phyloP scores from a whole-genome alignment of 768 basidiomycete species.

The Wakefieldia striispora region DNA sequence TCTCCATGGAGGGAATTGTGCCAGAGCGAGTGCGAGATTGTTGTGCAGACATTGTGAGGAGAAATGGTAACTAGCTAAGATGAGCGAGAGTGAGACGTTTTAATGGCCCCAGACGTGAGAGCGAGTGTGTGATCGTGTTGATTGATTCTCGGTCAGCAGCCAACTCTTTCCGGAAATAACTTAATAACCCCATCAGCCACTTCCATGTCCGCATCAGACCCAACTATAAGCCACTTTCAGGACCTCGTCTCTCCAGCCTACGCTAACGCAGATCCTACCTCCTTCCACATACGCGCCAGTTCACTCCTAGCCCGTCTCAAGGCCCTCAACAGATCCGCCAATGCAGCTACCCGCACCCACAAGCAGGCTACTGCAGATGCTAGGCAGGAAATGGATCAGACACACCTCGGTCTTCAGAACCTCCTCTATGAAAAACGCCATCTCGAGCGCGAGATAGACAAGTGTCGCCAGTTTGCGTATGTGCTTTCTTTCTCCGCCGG shows the following conservation, averaged over 20 bases:
- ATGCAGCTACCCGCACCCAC: slow-evolving; percentile 65
- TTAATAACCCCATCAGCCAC: neutral
- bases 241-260: slow-evolving; percentile 55
- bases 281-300: slow-evolving; percentile 63
- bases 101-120: slow-evolving; percentile 27
- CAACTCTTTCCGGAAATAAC: slow-evolving; percentile 5
- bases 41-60: slow-evolving; percentile 25
- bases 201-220: slow-evolving; percentile 37
- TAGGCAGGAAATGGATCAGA: slow-evolving; percentile 87
- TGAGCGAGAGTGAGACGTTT: neutral
- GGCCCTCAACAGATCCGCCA: slow-evolving; percentile 71
- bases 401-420: slow-evolving; percentile 83
- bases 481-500: slow-evolving; percentile 25
- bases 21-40: slow-evolving; percentile 64
- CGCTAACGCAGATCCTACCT: slow-evolving; percentile 41
- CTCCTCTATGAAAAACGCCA: slow-evolving; percentile 87
- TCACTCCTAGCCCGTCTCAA: slow-evolving; percentile 81
- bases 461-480: slow-evolving; percentile 89
- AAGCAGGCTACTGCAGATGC: slow-evolving; percentile 72
- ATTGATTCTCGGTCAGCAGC: slow-evolving; percentile 14
- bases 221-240: slow-evolving; percentile 59
- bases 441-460: slow-evolving; percentile 87
- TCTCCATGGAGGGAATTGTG: slow-evolving; percentile 89
- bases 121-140: slow-evolving; percentile 1
- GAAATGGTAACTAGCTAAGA: neutral